phyloP scores from a whole-genome alignment of 495 filamentous ascomycete genomes.

The Penicillium pancosmium region DNA sequence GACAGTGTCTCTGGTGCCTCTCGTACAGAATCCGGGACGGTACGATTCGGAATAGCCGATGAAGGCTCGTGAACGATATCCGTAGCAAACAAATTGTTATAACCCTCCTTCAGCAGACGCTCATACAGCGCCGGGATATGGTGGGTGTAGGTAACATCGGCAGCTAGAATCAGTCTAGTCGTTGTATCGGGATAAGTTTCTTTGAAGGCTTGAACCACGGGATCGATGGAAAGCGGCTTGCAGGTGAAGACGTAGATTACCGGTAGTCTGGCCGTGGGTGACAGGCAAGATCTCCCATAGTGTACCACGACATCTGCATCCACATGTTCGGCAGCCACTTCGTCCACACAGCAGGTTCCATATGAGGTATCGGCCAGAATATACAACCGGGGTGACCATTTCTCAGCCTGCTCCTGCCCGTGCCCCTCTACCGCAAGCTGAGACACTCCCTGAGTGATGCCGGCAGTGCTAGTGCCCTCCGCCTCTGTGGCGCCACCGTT shows the following conservation, averaged over 20 bases:
- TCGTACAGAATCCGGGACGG: constrained; percentile 55
- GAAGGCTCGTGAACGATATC: constrained; percentile 76
- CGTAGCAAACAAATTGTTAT: constrained; percentile 68
- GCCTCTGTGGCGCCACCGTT: constrained; percentile 20
- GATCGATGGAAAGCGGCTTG: constrained; percentile 61
- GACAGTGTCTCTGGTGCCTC: constrained; percentile 55
- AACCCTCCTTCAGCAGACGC: constrained; percentile 61
- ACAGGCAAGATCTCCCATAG: constrained; percentile 90
- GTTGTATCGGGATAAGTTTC: constrained; percentile 63
- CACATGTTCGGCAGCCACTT: constrained; percentile 94
- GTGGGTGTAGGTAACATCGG: constrained; percentile 82
- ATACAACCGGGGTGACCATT: constrained; percentile 60
- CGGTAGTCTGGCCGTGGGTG: constrained; percentile 83
- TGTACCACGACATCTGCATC: constrained; percentile 91
- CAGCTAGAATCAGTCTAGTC: constrained; percentile 77
- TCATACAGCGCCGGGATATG: constrained; percentile 61
- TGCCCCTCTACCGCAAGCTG: constrained; percentile 33
- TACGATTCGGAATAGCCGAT: constrained; percentile 84
- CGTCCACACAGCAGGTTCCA: constrained; percentile 95
- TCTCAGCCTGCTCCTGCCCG: constrained; percentile 15
- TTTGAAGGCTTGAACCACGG: constrained; percentile 64
- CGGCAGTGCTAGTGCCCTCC: constrained; percentile 2
- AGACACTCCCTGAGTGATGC: constrained; percentile 31
- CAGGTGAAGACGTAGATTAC: constrained; percentile 91
- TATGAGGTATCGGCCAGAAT: constrained; percentile 97